Evolutionary conservation across 2,329 filamentous ascomycete genomes (phyloP).

Genomic region (Geoglossum cookeanum): DNA sequence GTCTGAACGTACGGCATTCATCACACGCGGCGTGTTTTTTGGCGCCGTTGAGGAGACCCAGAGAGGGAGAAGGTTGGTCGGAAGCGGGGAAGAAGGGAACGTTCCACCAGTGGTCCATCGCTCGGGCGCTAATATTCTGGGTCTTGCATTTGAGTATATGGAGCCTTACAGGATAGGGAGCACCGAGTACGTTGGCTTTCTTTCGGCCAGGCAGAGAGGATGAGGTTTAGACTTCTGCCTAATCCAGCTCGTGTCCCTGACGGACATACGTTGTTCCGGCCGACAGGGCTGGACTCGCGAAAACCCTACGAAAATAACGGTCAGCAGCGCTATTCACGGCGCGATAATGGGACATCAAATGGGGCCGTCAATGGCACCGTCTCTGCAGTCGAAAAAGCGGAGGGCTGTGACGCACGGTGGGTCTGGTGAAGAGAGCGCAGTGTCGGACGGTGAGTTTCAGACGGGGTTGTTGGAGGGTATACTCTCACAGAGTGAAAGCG

Average conservation of each 20-base stretch:
- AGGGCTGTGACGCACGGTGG: slow-evolving; percentile 40
- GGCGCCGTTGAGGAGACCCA: background rate
- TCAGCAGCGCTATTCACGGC: background rate
- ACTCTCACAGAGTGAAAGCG: slow-evolving; percentile 26
- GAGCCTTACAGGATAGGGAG: background rate
- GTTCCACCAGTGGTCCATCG: background rate
- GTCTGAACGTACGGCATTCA: slow-evolving; percentile 25
- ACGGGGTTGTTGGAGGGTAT: slow-evolving; percentile 26
- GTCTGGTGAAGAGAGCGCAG: slow-evolving; percentile 27
- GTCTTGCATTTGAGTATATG: background rate
- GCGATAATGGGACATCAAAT: background rate
- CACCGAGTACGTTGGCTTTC: too few relatives aligned
- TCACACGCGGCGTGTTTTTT: slow-evolving; percentile 29
- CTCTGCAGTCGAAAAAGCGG: slow-evolving; percentile 36
- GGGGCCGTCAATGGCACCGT: slow-evolving; percentile 16
- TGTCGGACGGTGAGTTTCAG: slow-evolving; percentile 41
- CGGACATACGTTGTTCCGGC: background rate
- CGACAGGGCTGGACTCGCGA: background rate
- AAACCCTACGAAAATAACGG: background rate
- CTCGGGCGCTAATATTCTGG: background rate
- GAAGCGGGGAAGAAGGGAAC: background rate
- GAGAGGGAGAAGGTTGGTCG: background rate
- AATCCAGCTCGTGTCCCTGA: background rate
- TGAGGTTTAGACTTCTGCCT: background rate
- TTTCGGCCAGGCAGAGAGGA: background rate